Evolutionary conservation across 208 protist species (phyloP).

Genomic region (Willaertia magna): DNA sequence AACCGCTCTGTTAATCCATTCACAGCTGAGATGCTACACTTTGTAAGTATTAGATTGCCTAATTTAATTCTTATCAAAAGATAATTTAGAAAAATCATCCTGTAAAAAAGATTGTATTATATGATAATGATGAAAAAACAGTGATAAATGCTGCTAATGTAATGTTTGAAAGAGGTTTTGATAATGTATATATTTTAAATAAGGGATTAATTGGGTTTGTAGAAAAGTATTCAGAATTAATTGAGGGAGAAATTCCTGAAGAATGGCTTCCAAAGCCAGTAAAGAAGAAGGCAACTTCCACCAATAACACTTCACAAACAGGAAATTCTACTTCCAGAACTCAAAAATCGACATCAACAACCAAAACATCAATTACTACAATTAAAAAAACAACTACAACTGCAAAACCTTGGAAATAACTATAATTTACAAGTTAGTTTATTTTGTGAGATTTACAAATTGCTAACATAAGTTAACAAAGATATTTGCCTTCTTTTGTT

Average conservation of each 20-base stretch:
- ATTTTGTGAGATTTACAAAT: no score
- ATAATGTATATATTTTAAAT: not conserved
- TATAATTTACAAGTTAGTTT: no score
- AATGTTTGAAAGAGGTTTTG: conserved; percentile 7
- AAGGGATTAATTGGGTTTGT: not conserved
- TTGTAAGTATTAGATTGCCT: not conserved
- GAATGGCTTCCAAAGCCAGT: not conserved
- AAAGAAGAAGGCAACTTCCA: not conserved
- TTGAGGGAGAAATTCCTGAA: not conserved
- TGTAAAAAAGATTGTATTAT: not conserved
- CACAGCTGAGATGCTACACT: not conserved
- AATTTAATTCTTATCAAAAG: not conserved
- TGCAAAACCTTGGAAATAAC: no score
- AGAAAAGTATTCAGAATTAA: not conserved
- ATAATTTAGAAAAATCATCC: not conserved
- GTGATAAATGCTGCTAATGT: not conserved
- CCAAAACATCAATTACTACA: no score
- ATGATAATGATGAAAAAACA: conserved; percentile 7
- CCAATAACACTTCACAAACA: no score
- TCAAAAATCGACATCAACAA: no score
- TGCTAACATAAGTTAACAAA: no score
- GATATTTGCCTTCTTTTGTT: no score
- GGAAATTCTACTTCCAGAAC: no score
- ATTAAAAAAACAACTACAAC: no score
- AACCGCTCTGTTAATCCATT: not conserved